These are phyloP conservation scores for Micractinium sp. DNA, from an alignment of 139 green algal species.

Conservation along the genomic window DNA sequence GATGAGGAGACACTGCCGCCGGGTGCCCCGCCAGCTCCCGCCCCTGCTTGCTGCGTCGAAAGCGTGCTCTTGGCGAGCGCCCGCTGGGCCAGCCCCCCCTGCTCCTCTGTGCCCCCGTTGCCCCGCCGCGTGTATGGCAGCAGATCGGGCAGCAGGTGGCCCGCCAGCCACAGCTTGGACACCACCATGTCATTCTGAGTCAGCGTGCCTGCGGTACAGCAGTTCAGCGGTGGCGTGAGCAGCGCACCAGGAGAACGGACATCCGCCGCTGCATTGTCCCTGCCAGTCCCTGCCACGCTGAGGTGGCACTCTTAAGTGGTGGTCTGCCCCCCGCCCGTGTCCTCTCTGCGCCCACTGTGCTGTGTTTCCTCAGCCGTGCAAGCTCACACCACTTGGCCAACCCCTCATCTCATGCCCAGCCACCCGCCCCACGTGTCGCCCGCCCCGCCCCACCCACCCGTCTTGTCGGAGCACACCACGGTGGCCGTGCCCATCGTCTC, in stretches of 20 bases:
- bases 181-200: constrained; percentile 88
- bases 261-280: too few species aligned
- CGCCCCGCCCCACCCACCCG: constrained; percentile 35
- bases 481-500: constrained; percentile 93
- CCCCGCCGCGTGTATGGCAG: constrained; percentile 2
- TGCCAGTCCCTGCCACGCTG: too few species aligned
- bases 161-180: constrained; percentile 62
- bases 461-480: constrained; percentile 93
- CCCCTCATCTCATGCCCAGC: too few species aligned
- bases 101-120: background rate
- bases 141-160: constrained; percentile 18
- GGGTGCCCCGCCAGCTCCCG: background rate
- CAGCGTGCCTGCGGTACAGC: constrained; percentile 72
- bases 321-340: background rate
- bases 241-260: too few species aligned
- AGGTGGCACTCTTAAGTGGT: too few species aligned
- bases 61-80: background rate
- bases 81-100: background rate
- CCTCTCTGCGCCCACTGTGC: background rate
- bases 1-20: background rate
- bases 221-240: too few species aligned
- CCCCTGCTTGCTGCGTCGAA: background rate
- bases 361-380: background rate
- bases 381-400: background rate
- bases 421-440: too few species aligned